Evolutionary conservation across 768 basidiomycete genomes (phyloP).

Genomic region (Amanita thiersii): DNA sequence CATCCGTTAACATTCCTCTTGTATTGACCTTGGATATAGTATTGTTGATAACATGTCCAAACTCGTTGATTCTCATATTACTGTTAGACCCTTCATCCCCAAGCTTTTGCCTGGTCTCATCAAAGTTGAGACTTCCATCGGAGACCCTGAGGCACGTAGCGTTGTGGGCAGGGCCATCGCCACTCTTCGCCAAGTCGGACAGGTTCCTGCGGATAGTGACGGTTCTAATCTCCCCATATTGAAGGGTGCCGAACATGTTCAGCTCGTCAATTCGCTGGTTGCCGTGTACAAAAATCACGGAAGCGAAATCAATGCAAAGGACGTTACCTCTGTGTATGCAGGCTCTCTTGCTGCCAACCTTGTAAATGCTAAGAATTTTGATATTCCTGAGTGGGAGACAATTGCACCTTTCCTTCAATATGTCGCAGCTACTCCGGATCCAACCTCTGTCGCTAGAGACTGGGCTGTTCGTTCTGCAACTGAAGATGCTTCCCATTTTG

Average conservation of each 20-base stretch:
- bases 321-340: constrained; percentile 59
- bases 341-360: constrained; percentile 79
- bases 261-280: constrained; percentile 58
- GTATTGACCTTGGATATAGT: constrained; percentile 27
- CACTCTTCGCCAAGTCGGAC: constrained; percentile 92
- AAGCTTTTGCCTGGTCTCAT: constrained; percentile 91
- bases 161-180: constrained; percentile 88
- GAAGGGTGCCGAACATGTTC: constrained; percentile 64
- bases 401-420: constrained; percentile 73
- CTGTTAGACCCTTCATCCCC: constrained; percentile 94
- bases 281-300: constrained; percentile 84
- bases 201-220: constrained; percentile 77
- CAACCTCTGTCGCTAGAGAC: constrained; percentile 62
- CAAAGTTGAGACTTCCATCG: constrained; percentile 92
- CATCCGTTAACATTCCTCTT: constrained; percentile 13
- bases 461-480: constrained; percentile 88
- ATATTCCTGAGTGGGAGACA: constrained; percentile 78
- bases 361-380: constrained; percentile 88
- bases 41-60: constrained; percentile 99
- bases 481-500: constrained; percentile 61
- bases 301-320: constrained; percentile 45
- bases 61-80: constrained; percentile 90
- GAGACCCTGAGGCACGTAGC: constrained; percentile 96
- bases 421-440: constrained; percentile 55
- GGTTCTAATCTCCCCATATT: constrained; percentile 87